phyloP scores from a whole-genome alignment of 371 early-diverging fungal genomes.

The Phascolomyces articulosus region DNA sequence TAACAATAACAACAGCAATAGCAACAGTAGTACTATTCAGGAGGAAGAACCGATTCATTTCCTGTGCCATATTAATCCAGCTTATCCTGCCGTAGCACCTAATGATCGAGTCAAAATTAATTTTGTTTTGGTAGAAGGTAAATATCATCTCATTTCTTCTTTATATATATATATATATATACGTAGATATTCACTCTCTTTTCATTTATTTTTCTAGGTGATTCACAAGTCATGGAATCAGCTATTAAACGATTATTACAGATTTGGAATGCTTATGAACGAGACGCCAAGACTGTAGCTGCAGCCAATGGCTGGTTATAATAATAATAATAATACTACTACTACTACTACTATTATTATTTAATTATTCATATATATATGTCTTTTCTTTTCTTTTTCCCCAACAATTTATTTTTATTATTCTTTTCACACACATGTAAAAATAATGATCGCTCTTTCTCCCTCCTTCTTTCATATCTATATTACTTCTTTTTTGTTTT shows the following conservation, averaged over 20 bases:
- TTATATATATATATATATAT: no score
- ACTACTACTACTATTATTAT: no score
- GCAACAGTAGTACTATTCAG: background rate
- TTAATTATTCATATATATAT: no score
- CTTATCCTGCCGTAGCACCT: background rate
- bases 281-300: conserved; percentile 20
- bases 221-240: conserved; percentile 3
- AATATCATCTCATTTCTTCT: background rate
- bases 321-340: background rate
- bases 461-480: no score
- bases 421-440: background rate
- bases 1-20: background rate
- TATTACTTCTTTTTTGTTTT: background rate
- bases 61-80: conserved; percentile 16
- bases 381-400: no score
- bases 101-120: conserved; percentile 12
- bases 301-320: conserved; percentile 25
- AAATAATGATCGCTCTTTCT: no score
- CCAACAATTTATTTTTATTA: background rate
- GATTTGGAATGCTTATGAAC: conserved; percentile 21
- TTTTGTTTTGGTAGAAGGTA: conserved; percentile 18
- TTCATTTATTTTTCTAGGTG: conserved; percentile 12
- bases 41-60: conserved; percentile 11
- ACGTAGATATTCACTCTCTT: background rate
- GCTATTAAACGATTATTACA: conserved; percentile 16